phyloP scores from a whole-genome alignment of 106 monocot genomes.

The Dendrobium catenatum region DNA sequence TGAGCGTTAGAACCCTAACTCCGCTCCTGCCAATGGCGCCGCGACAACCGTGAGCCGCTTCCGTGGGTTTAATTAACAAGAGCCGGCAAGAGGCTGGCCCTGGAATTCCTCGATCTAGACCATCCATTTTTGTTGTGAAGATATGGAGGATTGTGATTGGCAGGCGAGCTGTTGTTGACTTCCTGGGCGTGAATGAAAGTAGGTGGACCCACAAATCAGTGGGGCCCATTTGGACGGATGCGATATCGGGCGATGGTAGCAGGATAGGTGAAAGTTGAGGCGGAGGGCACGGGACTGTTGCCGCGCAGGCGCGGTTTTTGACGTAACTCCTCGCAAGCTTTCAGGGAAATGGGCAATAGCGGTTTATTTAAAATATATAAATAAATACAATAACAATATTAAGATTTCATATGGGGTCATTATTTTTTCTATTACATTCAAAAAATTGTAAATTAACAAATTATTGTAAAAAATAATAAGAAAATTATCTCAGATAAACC shows the following conservation, averaged over 20 bases:
- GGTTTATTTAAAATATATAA: no score
- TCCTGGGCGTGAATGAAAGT: background rate
- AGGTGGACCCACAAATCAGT: background rate
- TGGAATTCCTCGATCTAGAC: background rate
- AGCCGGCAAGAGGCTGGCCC: background rate
- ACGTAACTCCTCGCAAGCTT: background rate
- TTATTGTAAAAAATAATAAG: no score
- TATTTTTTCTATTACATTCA: no score
- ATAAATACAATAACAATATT: no score
- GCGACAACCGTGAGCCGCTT: background rate
- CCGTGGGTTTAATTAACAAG: slow-evolving; percentile 3
- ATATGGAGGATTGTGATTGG: background rate
- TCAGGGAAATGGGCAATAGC: no score
- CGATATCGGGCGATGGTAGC: background rate
- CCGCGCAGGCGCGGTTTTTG: background rate
- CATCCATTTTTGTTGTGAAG: background rate
- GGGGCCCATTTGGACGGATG: background rate
- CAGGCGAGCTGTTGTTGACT: background rate
- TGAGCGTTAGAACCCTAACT: background rate
- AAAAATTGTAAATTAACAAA: no score
- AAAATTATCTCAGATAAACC: no score
- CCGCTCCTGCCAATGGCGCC: background rate
- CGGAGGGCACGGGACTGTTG: background rate
- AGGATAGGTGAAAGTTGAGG: background rate
- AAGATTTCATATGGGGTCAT: no score